Conservation (phyloP, 2,329 filamentous ascomycete species). For the Epichloe typhina region DNA sequence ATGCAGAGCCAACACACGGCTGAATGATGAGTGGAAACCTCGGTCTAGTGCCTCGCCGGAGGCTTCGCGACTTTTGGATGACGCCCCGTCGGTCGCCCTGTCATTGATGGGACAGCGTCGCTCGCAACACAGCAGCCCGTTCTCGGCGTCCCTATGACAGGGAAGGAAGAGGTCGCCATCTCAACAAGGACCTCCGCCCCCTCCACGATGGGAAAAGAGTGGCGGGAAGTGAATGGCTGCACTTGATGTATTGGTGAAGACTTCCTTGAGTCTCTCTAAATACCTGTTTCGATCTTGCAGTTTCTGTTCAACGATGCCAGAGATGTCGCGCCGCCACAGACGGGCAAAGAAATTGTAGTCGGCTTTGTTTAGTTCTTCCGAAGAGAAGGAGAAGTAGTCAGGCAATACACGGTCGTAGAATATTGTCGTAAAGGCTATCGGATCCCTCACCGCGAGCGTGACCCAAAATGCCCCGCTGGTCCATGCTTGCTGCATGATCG, state of each 20-base stretch:
- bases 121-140: background rate
- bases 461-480: background rate
- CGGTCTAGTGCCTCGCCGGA: no score
- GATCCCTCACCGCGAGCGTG: background rate
- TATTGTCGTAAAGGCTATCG: background rate
- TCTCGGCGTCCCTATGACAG: background rate
- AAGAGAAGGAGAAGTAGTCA: background rate
- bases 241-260: background rate
- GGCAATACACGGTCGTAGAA: background rate
- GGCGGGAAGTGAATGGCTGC: background rate
- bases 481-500: background rate
- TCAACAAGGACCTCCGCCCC: background rate
- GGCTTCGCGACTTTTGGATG: no score
- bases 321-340: background rate
- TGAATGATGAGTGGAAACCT: no score
- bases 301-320: background rate
- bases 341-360: background rate
- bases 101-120: no score
- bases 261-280: background rate
- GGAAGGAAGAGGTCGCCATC: no score
- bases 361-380: background rate
- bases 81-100: no score
- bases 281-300: background rate
- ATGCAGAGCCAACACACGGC: no score
- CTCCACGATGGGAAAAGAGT: conserved; percentile 1